phyloP scores from a whole-genome alignment of 2,329 filamentous ascomycete genomes.

The Teratosphaeria viscida region DNA sequence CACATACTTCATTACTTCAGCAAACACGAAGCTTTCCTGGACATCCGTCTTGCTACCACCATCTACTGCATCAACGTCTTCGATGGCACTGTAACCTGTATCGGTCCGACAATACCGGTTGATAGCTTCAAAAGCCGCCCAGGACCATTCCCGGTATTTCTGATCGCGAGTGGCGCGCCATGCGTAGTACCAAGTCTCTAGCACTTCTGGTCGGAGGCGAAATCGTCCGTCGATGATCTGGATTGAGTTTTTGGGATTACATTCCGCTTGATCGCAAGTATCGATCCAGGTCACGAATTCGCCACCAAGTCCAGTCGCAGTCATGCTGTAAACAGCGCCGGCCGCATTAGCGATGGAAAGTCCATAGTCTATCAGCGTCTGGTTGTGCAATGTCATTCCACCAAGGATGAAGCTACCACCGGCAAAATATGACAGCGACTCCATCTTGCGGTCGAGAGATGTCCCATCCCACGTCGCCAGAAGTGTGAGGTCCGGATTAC shows the following conservation, averaged over 20 bases:
- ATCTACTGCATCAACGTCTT: conserved; percentile 13
- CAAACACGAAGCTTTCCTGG: conserved; percentile 16
- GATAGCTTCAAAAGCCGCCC: conserved; percentile 17
- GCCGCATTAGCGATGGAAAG: conserved; percentile 19
- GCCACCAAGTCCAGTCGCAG: conserved; percentile 19
- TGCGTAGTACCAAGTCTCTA: conserved; percentile 26
- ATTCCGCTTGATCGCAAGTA: conserved; percentile 7
- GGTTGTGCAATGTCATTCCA: conserved; percentile 17
- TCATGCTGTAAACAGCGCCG: conserved; percentile 13
- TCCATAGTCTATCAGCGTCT: conserved; percentile 20
- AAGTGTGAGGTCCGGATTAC: conserved; percentile 21
- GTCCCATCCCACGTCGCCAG: conserved; percentile 17
- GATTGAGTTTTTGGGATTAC: conserved; percentile 9
- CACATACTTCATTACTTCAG: conserved; percentile 23
- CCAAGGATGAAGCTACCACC: conserved; percentile 25
- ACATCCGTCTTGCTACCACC: conserved; percentile 11
- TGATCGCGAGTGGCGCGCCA: conserved; percentile 18
- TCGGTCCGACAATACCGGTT: conserved; percentile 13
- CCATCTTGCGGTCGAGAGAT: conserved; percentile 13
- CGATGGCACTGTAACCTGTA: conserved; percentile 16
- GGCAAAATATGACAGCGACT: conserved; percentile 23
- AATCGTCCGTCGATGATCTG: conserved; percentile 7
- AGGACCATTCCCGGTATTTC: conserved; percentile 21
- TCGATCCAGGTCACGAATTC: conserved; percentile 19
- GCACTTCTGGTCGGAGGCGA: conserved; percentile 18